A percentile compares a stretch with the other conserved stretches of the same genome.
These are phyloP conservation scores for Sedum album DNA, from an alignment of 164 flowering plant species.

Conservation along the genomic window DNA sequence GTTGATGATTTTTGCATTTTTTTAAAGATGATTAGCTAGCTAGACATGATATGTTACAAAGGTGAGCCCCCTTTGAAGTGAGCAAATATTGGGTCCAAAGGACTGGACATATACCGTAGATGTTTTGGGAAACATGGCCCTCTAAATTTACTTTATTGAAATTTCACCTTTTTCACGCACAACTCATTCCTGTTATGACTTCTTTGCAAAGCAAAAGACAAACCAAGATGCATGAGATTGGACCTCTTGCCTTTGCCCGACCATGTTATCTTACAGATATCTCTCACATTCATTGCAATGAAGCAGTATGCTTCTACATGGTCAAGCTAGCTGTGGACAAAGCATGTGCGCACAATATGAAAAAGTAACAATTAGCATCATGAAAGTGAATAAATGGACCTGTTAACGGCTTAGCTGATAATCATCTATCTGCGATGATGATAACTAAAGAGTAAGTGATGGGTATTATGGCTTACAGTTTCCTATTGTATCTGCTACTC, in stretches of 20 bases:
- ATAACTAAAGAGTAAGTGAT: background rate
- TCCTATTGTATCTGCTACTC: no score
- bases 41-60: background rate
- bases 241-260: constrained; percentile 2
- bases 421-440: background rate
- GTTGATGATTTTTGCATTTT: background rate
- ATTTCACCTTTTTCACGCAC: background rate
- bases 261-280: background rate
- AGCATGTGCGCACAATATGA: background rate
- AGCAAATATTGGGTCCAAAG: background rate
- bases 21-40: background rate
- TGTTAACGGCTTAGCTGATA: background rate
- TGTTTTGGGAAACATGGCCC: background rate
- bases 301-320: background rate
- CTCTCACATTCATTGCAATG: constrained; percentile 1
- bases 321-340: background rate
- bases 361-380: background rate
- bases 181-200: background rate
- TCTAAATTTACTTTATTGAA: background rate
- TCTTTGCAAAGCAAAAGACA: background rate
- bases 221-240: background rate
- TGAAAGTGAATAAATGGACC: background rate
- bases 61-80: background rate
- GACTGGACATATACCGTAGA: background rate
- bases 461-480: background rate